Base-by-base conservation (phyloP, 2,329 filamentous ascomycete genomes). In the Penicillium sclerotigenum region DNA sequence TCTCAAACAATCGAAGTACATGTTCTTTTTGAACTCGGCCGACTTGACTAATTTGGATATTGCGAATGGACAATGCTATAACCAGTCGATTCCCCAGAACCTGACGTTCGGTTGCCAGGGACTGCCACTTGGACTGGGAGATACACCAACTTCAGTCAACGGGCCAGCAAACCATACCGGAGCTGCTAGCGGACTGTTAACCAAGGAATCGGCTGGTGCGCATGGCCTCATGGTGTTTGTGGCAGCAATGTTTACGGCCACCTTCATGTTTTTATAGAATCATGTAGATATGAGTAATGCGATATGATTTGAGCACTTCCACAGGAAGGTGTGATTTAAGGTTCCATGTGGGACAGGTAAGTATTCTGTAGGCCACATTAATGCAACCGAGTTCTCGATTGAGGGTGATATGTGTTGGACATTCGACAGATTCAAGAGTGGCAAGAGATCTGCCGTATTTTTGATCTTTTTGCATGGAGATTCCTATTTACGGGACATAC, bases 21-120 rank as follows among this genome's bases (percentile, higher is more conserved):
- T 92, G 88, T 92, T 93, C 75, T 92, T 93, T 79, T 76, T 81
- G 16, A 80, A 87, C 18, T 82, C 88, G 1, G 85, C 91, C 69
- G 89, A 92, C 63, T 72, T 92, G 36, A 79, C 66, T 7, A 79
- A 80, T 3, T 72, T 90, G 58, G 87, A 92, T 64, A 84, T 92
- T 57, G 79, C 76, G 3, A 83, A 82, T 42, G 88, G 88, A 1
- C 79, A 87, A 55, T 91, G 89, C 69, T 79, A 84, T 64, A 91
- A 91, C 64, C 65, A 73, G 24, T 81, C 79, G 0, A 80, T 91
- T 7, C 72, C 76, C 36, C 88, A 91, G 71, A 90, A 91, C 59
- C 77, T 91, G 40, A 90, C 87, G 0, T 91, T 90, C 65, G 80
- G 80, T 10, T 80, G 81, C 57, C 87, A 89, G 68, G 86, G 83